Evolutionary conservation across 2,329 filamentous ascomycete genomes (phyloP).

Genomic region (Sporothrix humicola): DNA sequence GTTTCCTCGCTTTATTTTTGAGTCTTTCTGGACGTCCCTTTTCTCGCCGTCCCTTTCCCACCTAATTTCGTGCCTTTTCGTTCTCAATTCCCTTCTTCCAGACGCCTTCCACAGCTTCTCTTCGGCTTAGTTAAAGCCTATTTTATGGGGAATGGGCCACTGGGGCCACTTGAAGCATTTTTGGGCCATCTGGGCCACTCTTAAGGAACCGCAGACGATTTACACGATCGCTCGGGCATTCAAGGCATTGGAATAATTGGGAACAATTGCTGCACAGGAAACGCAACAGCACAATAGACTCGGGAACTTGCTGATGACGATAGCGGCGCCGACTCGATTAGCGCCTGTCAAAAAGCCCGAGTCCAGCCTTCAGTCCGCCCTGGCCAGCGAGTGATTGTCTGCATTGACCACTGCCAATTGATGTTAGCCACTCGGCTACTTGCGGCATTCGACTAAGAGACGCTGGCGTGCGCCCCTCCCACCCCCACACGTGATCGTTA

Average conservation of each 20-base stretch:
- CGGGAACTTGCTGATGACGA: not conserved
- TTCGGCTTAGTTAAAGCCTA: constrained; percentile 12
- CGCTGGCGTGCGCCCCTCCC: not conserved
- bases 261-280: not conserved
- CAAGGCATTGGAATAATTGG: constrained; percentile 3
- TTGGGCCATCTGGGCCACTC: not conserved
- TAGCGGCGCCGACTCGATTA: not conserved
- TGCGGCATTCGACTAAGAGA: constrained; percentile 38
- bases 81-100: not conserved
- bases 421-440: constrained; percentile 39
- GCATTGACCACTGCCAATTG: not conserved
- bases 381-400: too few species aligned
- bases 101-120: not conserved
- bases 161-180: not conserved
- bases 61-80: not conserved
- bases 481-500: constrained; percentile 37
- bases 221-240: not conserved
- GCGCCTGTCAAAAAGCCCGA: constrained; percentile 14
- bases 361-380: not conserved
- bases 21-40: not conserved
- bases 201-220: too few species aligned
- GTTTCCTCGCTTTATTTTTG: constrained; percentile 5
- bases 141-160: constrained; percentile 14
- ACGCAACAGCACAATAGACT: not conserved
- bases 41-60: too few species aligned